Conservation (phyloP, 768 basidiomycete species). For the Trametes maxima region DNA sequence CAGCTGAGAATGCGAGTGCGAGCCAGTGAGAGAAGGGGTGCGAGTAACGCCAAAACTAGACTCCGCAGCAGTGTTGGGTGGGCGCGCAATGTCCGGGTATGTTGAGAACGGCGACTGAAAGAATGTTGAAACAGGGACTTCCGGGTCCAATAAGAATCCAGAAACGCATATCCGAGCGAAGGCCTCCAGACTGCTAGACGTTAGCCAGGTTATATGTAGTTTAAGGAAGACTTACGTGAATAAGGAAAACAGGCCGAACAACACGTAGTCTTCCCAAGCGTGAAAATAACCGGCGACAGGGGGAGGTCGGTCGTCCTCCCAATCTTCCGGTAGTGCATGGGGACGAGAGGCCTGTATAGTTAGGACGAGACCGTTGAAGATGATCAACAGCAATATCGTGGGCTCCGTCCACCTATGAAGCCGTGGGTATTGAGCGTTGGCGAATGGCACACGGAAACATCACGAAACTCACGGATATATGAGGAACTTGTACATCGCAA, state of each 20-base stretch:
- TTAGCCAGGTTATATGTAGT: slow-evolving; percentile 9
- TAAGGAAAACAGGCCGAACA: slow-evolving; percentile 82
- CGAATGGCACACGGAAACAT: background rate
- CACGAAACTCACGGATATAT: slow-evolving; percentile 62
- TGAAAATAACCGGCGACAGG: slow-evolving; percentile 76
- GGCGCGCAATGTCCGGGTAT: slow-evolving; percentile 31
- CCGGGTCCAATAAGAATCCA: slow-evolving; percentile 87
- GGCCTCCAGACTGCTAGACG: slow-evolving; percentile 67
- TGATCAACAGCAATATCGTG: slow-evolving; percentile 76
- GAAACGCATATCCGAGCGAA: slow-evolving; percentile 88
- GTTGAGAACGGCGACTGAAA: slow-evolving; percentile 40
- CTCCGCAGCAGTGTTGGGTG: slow-evolving; percentile 26
- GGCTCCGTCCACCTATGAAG: slow-evolving; percentile 81
- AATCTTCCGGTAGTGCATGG: slow-evolving; percentile 49
- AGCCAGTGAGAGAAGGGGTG: slow-evolving; percentile 19
- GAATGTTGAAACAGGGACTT: slow-evolving; percentile 54
- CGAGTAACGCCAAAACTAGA: slow-evolving; percentile 13
- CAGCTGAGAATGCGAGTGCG: slow-evolving; percentile 29
- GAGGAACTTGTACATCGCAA: slow-evolving; percentile 66
- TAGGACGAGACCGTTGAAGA: slow-evolving; percentile 80
- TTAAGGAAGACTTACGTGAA: slow-evolving; percentile 68
- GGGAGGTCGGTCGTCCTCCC: slow-evolving; percentile 41
- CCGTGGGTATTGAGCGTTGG: background rate
- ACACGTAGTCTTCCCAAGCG: slow-evolving; percentile 83
- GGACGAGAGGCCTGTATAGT: slow-evolving; percentile 76